Evolutionary conservation across 148 eudicot species (phyloP).

Genomic region (Drosera capensis): DNA sequence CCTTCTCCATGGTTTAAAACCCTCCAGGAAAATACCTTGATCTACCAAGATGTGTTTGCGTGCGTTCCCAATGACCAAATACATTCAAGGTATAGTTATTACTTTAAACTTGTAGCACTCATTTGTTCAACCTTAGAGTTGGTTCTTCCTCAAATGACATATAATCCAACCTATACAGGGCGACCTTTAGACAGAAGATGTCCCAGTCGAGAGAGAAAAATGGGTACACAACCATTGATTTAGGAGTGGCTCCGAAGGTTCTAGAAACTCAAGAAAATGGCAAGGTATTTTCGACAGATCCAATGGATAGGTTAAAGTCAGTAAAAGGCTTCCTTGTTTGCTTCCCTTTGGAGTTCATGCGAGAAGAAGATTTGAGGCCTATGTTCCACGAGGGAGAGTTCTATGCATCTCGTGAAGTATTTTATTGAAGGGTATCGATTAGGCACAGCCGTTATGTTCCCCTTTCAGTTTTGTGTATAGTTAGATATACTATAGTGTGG

Average conservation of each 20-base stretch:
- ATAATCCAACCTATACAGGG: slow-evolving; percentile 24
- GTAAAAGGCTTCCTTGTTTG: slow-evolving; percentile 60
- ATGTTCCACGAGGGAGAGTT: slow-evolving; percentile 78
- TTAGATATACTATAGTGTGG: no score
- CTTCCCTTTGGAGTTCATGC: slow-evolving; percentile 78
- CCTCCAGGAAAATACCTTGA: slow-evolving; percentile 46
- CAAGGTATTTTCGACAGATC: slow-evolving; percentile 15
- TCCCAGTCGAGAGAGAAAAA: slow-evolving; percentile 44
- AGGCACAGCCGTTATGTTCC: neutral
- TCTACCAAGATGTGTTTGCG: slow-evolving; percentile 51
- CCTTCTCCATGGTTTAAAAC: neutral
- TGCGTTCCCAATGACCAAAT: slow-evolving; percentile 75
- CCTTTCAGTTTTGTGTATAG: no score
- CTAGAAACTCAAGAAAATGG: slow-evolving; percentile 28
- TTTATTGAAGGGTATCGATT: slow-evolving; percentile 17
- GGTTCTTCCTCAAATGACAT: neutral
- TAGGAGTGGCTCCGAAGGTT: slow-evolving; percentile 65
- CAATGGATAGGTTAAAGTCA: slow-evolving; percentile 35
- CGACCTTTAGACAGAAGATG: slow-evolving; percentile 50
- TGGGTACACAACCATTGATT: slow-evolving; percentile 73
- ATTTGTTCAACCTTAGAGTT: no score
- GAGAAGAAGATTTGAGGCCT: slow-evolving; percentile 76
- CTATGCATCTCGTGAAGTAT: slow-evolving; percentile 69
- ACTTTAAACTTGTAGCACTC: neutral
- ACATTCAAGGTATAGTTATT: slow-evolving; percentile 50